These are phyloP conservation scores for Mycena floridula DNA, from an alignment of 768 basidiomycete species.

Conservation along the genomic window DNA sequence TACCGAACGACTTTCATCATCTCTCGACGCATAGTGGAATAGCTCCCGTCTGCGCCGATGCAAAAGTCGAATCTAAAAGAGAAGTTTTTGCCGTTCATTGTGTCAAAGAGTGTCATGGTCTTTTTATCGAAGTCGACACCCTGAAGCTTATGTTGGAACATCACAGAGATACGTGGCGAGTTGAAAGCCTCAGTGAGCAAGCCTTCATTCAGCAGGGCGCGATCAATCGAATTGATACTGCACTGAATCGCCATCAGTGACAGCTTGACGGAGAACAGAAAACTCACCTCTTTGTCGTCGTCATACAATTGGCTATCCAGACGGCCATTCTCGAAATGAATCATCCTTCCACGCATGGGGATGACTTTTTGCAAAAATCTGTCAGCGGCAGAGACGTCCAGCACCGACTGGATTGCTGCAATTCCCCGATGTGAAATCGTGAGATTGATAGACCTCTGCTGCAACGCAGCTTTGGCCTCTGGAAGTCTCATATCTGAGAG, in stretches of 20 bases:
- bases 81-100: constrained; percentile 33
- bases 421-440: constrained; percentile 96
- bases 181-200: constrained; percentile 73
- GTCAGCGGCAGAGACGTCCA: constrained; percentile 64
- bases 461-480: constrained; percentile 54
- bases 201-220: constrained; percentile 79
- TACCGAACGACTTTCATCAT: constrained; percentile 94
- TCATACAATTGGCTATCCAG: constrained; percentile 86
- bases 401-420: constrained; percentile 77
- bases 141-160: constrained; percentile 79
- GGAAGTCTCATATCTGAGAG: constrained; percentile 66
- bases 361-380: constrained; percentile 75
- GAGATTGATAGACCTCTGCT: constrained; percentile 91
- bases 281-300: constrained; percentile 65
- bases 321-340: constrained; percentile 70
- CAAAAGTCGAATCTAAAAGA: constrained; percentile 67
- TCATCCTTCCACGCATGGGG: constrained; percentile 95
- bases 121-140: constrained; percentile 70
- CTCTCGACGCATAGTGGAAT: constrained; percentile 86
- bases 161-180: constrained; percentile 55
- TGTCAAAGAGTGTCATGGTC: constrained; percentile 46
- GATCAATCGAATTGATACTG: constrained; percentile 91
- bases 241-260: constrained; percentile 46
- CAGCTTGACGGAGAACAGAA: constrained; percentile 1
- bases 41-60: constrained; percentile 91